Base-by-base conservation (phyloP, 352 stramenopile genomes). In the Elongisporangium undulatum region DNA sequence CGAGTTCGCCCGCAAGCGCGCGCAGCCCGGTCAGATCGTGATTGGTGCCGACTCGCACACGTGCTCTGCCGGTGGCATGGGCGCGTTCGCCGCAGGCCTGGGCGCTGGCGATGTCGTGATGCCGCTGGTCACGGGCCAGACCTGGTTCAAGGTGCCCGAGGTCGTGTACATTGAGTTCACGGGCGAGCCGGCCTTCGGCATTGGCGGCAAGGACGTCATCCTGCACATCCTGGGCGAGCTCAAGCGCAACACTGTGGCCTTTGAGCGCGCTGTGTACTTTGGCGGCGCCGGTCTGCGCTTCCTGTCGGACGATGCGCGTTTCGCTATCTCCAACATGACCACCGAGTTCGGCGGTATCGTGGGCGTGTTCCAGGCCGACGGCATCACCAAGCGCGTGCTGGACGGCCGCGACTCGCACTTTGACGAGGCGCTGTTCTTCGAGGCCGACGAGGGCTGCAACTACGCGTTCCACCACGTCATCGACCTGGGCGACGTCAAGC, bases 111-210 rank as follows among this genome's bases (percentile, higher is more conserved):
- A 93, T 64, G 84, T 93, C 23, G 84, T 93, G 19, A 92, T 93
- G 81, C 84, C 84, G 1, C 69, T 93, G 1, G 84, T 93, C 49
- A 93, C 84, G 21, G 84, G 84, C 16, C 79, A 93, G 68, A 93
- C 84, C 49, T 93, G 84, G 84, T 90, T 93, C 68, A 90, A 90
- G 63, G 80, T 93, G 49, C 84, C 84, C 10, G 82, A 91, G 45
- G 80, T 90, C 12, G 79, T 69, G 55, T 93, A 62, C 67, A 93
- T 93, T 41, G 84, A 93, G 73, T 89, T 93, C 51, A 66, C 82
- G n/a, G 82, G 82, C 15, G 64, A 67, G 38, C 84, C 84, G 13
- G 59, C 67, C 16, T 87, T 87, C 51, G 84, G 84, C 23, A 93
- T 93, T 39, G 84, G 84, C 22, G 84, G 84, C 20, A 93, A 93